Evolutionary conservation across 768 basidiomycete genomes (phyloP).

Genomic region (Udeniomyces megalosporus): DNA sequence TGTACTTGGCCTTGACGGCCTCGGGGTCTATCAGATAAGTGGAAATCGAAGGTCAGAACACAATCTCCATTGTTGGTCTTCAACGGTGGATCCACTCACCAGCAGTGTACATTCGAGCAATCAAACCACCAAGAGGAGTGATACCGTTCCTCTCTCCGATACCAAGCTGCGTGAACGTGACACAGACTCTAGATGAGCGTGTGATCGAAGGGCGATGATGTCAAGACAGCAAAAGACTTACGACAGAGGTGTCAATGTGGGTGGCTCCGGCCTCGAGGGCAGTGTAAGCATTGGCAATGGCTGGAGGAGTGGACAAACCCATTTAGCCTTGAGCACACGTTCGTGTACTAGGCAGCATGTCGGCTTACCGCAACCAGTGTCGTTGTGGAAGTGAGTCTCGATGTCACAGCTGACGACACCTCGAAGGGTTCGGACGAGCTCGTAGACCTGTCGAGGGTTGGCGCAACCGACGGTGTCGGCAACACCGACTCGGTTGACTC

Average conservation of each 20-base stretch:
- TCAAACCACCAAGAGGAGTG: slow-evolving; percentile 88
- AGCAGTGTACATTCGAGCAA: slow-evolving; percentile 56
- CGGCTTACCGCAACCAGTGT: slow-evolving; percentile 70
- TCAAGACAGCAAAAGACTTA: not conserved
- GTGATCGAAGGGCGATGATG: not conserved
- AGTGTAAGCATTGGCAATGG: slow-evolving; percentile 95
- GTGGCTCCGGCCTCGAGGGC: slow-evolving; percentile 98
- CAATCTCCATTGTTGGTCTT: not conserved
- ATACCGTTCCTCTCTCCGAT: slow-evolving; percentile 99
- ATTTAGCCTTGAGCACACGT: not conserved
- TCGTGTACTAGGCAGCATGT: not conserved
- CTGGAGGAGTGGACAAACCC: slow-evolving; percentile 31
- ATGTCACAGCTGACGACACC: slow-evolving; percentile 97
- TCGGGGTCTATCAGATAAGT: slow-evolving; percentile 78
- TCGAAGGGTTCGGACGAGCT: slow-evolving; percentile 84
- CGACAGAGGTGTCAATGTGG: slow-evolving; percentile 81
- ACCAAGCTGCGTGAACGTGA: slow-evolving; percentile 50
- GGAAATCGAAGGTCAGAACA: no score
- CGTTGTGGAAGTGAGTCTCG: slow-evolving; percentile 95
- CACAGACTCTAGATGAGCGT: not conserved
- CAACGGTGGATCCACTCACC: not conserved
- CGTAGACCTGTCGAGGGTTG: slow-evolving; percentile 96
- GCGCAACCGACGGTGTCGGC: slow-evolving; percentile 99
- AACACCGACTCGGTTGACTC: slow-evolving; percentile 95
- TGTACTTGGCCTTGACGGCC: slow-evolving; percentile 99